phyloP scores from a whole-genome alignment of 2,329 filamentous ascomycete species.

The Ustulina deusta region DNA sequence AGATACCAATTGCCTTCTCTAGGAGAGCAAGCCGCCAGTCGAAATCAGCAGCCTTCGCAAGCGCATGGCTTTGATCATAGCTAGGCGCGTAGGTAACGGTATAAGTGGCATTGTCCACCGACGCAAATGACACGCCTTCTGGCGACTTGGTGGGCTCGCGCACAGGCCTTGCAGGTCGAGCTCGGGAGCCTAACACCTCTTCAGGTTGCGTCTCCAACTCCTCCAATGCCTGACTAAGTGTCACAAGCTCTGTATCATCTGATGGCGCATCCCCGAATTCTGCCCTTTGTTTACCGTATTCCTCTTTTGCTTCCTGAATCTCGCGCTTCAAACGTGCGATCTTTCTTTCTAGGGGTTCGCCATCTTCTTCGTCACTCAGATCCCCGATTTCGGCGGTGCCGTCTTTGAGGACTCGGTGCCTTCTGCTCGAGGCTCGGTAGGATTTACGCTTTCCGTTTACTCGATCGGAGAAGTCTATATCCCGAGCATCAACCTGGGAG shows the following conservation, averaged over 20 bases:
- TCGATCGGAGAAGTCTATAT: constrained; percentile 90
- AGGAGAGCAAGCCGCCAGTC: constrained; percentile 82
- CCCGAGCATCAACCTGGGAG: constrained; percentile 78
- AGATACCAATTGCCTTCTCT: constrained; percentile 85
- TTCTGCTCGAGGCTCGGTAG: constrained; percentile 80
- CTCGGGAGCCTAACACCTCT: constrained; percentile 41
- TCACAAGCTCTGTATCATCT: constrained; percentile 69
- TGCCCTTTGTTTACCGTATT: constrained; percentile 67
- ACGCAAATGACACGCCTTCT: constrained; percentile 36
- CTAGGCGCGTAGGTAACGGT: constrained; percentile 73
- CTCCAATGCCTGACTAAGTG: constrained; percentile 79
- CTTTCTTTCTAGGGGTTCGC: constrained; percentile 80
- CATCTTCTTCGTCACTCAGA: constrained; percentile 75
- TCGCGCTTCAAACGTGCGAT: constrained; percentile 86
- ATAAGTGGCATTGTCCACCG: constrained; percentile 63
- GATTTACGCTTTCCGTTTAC: constrained; percentile 85
- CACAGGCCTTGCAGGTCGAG: constrained; percentile 45
- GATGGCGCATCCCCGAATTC: constrained; percentile 57
- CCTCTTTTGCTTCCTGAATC: constrained; percentile 60
- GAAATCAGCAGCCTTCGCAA: constrained; percentile 88
- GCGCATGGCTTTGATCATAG: constrained; percentile 75
- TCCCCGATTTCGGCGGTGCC: constrained; percentile 78
- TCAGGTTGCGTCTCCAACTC: constrained; percentile 63
- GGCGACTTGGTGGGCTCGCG: constrained; percentile 43
- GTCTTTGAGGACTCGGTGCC: constrained; percentile 71